Percentiles rank a stretch among this genome's conserved stretches.
Conservation (phyloP, 495 filamentous ascomycete genomes). For the Letharia lupina region DNA sequence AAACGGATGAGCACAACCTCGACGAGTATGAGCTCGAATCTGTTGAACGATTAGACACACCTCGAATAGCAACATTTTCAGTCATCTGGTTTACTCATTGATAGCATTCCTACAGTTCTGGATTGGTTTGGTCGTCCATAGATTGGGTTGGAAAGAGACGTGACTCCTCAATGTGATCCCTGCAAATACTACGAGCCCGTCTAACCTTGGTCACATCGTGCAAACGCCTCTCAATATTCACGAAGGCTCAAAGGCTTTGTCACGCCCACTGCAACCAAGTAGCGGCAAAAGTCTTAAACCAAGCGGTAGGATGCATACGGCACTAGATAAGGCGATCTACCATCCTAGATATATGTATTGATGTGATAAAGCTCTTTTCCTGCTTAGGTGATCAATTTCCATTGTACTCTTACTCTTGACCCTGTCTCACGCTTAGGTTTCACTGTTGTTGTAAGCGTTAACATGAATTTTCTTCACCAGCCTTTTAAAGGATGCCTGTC, state of each 20-base stretch:
- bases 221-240: neutral
- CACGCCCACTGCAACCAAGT: neutral
- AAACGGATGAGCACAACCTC: neutral
- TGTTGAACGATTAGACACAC: neutral
- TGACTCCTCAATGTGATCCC: neutral
- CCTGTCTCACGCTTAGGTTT: neutral
- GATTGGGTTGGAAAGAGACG: neutral
- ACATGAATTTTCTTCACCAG: neutral
- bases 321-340: neutral
- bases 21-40: neutral
- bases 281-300: neutral
- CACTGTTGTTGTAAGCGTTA: neutral
- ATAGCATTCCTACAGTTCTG: neutral
- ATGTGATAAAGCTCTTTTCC: too few relatives aligned
- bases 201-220: neutral
- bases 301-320: neutral
- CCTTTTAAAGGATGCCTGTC: neutral
- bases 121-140: neutral
- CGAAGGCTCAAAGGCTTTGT: neutral
- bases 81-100: neutral
- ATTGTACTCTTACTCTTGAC: neutral
- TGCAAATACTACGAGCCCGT: neutral
- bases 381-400: neutral
- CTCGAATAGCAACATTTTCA: neutral
- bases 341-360: neutral